These are phyloP conservation scores for Pythium oligandrum DNA, from an alignment of 352 stramenopile genomes.

Conservation along the genomic window DNA sequence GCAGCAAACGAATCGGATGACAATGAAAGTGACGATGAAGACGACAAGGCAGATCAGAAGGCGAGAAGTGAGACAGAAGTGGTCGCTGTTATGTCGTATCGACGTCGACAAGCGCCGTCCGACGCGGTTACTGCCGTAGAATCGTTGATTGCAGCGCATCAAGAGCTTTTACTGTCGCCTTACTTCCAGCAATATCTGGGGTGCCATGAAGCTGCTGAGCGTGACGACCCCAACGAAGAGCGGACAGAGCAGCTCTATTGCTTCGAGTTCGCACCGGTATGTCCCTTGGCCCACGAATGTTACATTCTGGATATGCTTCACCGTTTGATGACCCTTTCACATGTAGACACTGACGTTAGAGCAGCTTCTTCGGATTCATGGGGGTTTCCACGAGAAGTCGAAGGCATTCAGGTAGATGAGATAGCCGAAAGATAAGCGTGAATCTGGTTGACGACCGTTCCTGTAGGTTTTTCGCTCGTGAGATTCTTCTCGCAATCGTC, in stretches of 20 bases:
- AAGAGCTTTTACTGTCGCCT: conserved; percentile 17
- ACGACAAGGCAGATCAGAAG: neutral
- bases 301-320: neutral
- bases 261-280: conserved; percentile 19
- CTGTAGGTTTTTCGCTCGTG: conserved; percentile 15
- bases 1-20: conserved; percentile 1
- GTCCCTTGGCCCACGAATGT: neutral
- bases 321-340: neutral
- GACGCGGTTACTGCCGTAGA: conserved; percentile 8
- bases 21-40: neutral
- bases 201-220: neutral
- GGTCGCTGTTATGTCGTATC: conserved; percentile 7
- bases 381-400: neutral
- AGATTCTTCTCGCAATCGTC: conserved; percentile 20
- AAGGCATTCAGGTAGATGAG: conserved; percentile 2
- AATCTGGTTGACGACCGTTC: no score
- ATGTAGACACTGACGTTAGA: conserved; percentile 8
- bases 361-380: conserved; percentile 1
- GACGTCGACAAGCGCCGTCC: neutral
- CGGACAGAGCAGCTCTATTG: conserved; percentile 13
- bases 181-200: conserved; percentile 20
- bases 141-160: conserved; percentile 2
- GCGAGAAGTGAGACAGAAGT: conserved; percentile 4
- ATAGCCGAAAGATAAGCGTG: neutral
- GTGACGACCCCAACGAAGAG: neutral